Base-by-base conservation (phyloP, 345 rosid genomes). In the Clausena lansium region DNA sequence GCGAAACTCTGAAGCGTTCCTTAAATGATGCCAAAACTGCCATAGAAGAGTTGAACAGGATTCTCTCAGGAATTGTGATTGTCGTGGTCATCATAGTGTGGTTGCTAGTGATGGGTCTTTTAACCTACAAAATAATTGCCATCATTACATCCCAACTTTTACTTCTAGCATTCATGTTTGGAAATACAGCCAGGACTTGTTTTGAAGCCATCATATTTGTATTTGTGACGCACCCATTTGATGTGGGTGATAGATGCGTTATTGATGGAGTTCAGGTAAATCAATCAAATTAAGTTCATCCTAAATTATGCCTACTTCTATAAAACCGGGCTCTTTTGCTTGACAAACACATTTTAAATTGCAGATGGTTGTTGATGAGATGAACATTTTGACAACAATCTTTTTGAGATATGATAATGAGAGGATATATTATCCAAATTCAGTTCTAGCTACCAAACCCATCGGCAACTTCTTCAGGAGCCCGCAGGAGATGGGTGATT, bases 291-390 rank as follows among this genome's bases (percentile, higher is more conserved):
- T 45, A 45, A 10, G 28, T 65, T 47, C 52, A 27, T 36, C 30
- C 65, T 32, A 4, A 6, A 39, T 45, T 45, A 41, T 64, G 5
- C 10, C 15, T 39, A 6, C 27, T 11, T 38, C 22, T 69, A 7
- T 52, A 20, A 30, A 20, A 54, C 38, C 54, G 41, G 0, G 13
- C 7, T 70, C 71, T 73, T 39, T 19, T 65, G 38, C 15, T 62
- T 70, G 30, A 78, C 58, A 14, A 0, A 52, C 2, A 5, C 57
- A 5, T 52, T 52, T 52, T 52, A 15, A 15, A 52, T 52, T 52
- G 57, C 92, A 93, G 98, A 81, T 93, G 93, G 45, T 89, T 17
- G 97, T 93, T 20, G 98, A 91, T 81, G 98, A 93, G 81, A 87
- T 91, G 93, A 91, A 93, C 78, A 81, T 93, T 65, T 60, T 91